Percentiles rank a stretch among this genome's conserved stretches.
phyloP scores from a whole-genome alignment of 495 filamentous ascomycete genomes.

The Penicillium fimorum region DNA sequence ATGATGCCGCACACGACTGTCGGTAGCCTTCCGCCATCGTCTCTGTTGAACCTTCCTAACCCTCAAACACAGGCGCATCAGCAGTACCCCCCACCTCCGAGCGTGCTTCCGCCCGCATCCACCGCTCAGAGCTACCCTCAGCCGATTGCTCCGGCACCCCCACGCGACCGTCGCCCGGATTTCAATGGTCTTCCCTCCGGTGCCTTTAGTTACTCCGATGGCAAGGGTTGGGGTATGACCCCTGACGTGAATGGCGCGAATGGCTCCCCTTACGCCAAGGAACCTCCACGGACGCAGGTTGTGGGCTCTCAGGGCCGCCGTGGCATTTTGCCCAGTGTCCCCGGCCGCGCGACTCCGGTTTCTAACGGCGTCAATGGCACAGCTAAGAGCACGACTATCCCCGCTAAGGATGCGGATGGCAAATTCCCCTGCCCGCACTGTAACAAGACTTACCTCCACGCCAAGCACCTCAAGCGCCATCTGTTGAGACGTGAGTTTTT shows the following conservation, averaged over 20 bases:
- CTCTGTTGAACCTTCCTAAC: slow-evolving; percentile 49
- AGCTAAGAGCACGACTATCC: slow-evolving; percentile 75
- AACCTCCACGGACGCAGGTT: slow-evolving; percentile 75
- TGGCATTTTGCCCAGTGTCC: slow-evolving; percentile 86
- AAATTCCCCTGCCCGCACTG: slow-evolving; percentile 98
- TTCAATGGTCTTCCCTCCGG: slow-evolving; percentile 62
- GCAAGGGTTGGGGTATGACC: slow-evolving; percentile 43
- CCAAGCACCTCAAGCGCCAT: slow-evolving; percentile 96
- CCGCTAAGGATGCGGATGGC: slow-evolving; percentile 89
- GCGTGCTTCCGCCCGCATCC: slow-evolving; percentile 64
- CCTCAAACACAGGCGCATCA: slow-evolving; percentile 54
- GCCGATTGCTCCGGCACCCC: slow-evolving; percentile 68
- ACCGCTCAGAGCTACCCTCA: slow-evolving; percentile 66
- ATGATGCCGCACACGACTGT: slow-evolving; percentile 56
- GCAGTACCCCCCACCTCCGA: slow-evolving; percentile 59
- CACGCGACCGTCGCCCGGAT: slow-evolving; percentile 54
- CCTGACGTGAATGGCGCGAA: slow-evolving; percentile 43
- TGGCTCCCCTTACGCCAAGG: slow-evolving; percentile 45
- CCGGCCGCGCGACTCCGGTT: slow-evolving; percentile 69
- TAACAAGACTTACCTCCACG: slow-evolving; percentile 95
- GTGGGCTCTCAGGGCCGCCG: slow-evolving; percentile 89
- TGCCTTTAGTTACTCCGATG: slow-evolving; percentile 52
- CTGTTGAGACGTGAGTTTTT: slow-evolving; percentile 82
- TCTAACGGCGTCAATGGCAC: slow-evolving; percentile 55
- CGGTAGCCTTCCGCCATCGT: slow-evolving; percentile 55